Percentiles rank a stretch among this genome's conserved stretches.
Conservation (phyloP, 768 basidiomycete genomes). For the Boletus reticuloceps region DNA sequence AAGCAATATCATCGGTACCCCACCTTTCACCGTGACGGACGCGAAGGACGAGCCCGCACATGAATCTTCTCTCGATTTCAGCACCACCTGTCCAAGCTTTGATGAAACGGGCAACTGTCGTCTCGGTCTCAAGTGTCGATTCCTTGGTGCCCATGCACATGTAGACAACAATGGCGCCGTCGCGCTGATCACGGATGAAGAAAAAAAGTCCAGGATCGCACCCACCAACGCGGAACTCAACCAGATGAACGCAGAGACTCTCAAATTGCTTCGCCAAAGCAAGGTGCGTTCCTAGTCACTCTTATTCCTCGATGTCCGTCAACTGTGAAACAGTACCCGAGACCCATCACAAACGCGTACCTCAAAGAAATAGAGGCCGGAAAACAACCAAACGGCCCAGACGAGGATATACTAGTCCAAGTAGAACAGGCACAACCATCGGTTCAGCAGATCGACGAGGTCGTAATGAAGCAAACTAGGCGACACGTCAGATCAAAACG, state of each 20-base stretch:
- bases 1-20: constrained; percentile 39
- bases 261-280: constrained; percentile 63
- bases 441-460: constrained; percentile 5
- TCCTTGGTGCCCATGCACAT: constrained; percentile 73
- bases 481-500: constrained; percentile 37
- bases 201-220: constrained; percentile 50
- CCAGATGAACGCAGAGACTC: constrained; percentile 52
- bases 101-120: constrained; percentile 32
- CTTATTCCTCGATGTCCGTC: not conserved
- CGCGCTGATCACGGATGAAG: constrained; percentile 51
- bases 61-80: constrained; percentile 18
- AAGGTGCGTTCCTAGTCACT: constrained; percentile 46
- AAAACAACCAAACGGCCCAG: constrained; percentile 14
- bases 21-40: constrained; percentile 48
- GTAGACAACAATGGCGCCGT: constrained; percentile 44
- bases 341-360: constrained; percentile 62
- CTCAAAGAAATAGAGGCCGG: constrained; percentile 47
- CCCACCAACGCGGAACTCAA: constrained; percentile 63
- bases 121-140: constrained; percentile 85
- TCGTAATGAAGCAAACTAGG: constrained; percentile 37
- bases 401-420: not conserved
- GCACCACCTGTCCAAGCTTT: constrained; percentile 25
- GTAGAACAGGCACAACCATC: constrained; percentile 15
- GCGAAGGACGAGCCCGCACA: not conserved
- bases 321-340: constrained; percentile 50